Base-by-base conservation (phyloP, 768 basidiomycete genomes). In the Podaxis sp. region DNA sequence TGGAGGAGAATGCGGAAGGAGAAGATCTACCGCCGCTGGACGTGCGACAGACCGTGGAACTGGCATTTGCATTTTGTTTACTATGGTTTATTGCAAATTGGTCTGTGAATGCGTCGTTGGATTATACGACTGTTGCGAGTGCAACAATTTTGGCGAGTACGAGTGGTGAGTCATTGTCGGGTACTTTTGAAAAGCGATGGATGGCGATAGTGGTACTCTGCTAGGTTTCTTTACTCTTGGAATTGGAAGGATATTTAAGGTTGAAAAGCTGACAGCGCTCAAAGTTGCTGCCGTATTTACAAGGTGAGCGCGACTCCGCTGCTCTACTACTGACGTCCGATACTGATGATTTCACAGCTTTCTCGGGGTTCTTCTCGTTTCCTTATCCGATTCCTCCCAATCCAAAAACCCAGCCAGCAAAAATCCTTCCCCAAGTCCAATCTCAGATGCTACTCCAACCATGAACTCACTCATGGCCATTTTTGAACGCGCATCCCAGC, bases 71-170 rank as follows among this genome's bases (percentile, higher is more conserved):
- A 55, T 98, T 98, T 74, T 94, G 90, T 72, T 81, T 92, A 62
- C 77, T 96, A 38, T 99, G 96, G 94, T 97, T 99, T 69, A 78
- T 87, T 40, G 96, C 96, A 12, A 98, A 98, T 70, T 98, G 95
- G 93, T 74, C 87, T 11, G 77, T 96, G 33, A 97, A 96, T 71
- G 89, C 88, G 0, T 81, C 91, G 19, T 80, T 98, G 50, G 87
- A 85, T 33, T 91, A 89, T 71, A 98, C 96, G 1, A 94, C 89
- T 68, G 96, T 98, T n/a, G 93, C 93, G 2, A 96, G 94, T 72
- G 86, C 93, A 19, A 97, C 96, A 3, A 89, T 98, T 40, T 74
- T 97, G 56, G 90, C 92, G 1, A 88, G 89, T 69, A 96, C 88
- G 80, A 95, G 93, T 66, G 94, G 96, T 94, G 66, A 37, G 87